Percentiles rank a stretch among this genome's conserved stretches.
Conservation (phyloP, 208 protist genomes). For the Crithidia fasciculata region DNA sequence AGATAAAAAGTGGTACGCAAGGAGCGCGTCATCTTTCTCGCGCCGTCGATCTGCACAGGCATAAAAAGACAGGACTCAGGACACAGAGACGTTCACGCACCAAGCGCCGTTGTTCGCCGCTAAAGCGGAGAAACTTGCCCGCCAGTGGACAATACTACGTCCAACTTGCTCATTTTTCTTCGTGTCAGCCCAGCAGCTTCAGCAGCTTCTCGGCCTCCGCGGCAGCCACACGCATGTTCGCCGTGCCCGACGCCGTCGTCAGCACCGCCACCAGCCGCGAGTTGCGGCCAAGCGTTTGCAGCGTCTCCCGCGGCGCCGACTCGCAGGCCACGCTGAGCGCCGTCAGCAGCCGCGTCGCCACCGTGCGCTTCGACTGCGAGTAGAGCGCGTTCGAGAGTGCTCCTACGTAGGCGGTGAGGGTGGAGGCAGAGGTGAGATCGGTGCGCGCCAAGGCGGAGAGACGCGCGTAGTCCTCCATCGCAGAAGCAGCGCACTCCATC, state of each 20-base stretch:
- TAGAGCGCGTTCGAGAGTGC: constrained; percentile 39
- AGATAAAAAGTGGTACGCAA: too few species aligned
- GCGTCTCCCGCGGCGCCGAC: constrained; percentile 12
- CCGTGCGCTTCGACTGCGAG: constrained; percentile 31
- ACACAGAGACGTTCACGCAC: too few species aligned
- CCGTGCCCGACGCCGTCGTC: constrained; percentile 12
- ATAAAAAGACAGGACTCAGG: too few species aligned
- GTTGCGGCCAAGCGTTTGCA: constrained; percentile 17
- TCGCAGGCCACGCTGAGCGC: constrained; percentile 52
- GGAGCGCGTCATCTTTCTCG: too few species aligned
- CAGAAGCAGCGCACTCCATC: constrained; percentile 51
- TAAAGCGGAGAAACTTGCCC: too few species aligned
- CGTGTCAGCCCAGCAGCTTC: constrained; percentile 11
- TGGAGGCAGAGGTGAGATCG: constrained; percentile 46
- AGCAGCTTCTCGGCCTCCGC: constrained; percentile 35
- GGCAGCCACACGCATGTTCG: constrained; percentile 31
- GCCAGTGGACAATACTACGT: too few species aligned
- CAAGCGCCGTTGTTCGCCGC: too few species aligned
- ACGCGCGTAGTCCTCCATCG: constrained; percentile 53
- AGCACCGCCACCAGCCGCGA: constrained; percentile 24
- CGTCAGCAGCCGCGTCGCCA: constrained; percentile 50
- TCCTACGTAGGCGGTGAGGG: constrained; percentile 25
- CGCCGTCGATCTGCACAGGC: too few species aligned
- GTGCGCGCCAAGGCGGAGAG: constrained; percentile 43
- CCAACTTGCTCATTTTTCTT: too few species aligned